Evolutionary conservation across 1,139 yeast genomes (phyloP).

Genomic region (Debaryomyces subglobosus): DNA sequence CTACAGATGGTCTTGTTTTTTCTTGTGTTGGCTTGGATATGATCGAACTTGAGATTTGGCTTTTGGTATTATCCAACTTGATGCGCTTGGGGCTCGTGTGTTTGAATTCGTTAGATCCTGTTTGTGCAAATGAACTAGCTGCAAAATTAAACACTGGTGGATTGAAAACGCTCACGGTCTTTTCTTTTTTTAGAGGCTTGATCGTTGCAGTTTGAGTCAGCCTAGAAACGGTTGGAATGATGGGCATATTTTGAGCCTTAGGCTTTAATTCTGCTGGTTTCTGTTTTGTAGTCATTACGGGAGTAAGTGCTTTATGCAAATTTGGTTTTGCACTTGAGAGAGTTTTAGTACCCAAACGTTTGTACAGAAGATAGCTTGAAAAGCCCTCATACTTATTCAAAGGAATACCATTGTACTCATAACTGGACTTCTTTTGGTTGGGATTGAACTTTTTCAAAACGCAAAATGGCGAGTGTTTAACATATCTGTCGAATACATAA

Average conservation of each 20-base stretch:
- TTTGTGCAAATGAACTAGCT: neutral
- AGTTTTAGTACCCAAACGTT: neutral
- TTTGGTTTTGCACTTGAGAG: conserved; percentile 1
- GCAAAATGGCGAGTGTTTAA: conserved; percentile 24
- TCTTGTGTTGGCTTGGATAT: neutral
- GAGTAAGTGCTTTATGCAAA: neutral
- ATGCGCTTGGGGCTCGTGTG: conserved; percentile 1
- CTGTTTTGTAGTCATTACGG: neutral
- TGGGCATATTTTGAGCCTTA: neutral
- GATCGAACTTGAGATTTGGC: neutral
- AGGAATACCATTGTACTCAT: conserved; percentile 18
- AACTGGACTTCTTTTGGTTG: conserved; percentile 9
- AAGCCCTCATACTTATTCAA: conserved; percentile 22
- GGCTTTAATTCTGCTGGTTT: neutral
- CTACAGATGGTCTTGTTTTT: neutral
- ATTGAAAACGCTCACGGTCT: neutral
- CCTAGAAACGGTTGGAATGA: neutral
- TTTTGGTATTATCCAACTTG: neutral
- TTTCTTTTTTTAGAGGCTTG: neutral
- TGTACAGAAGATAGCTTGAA: conserved; percentile 15
- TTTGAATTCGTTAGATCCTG: neutral
- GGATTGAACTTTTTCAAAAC: conserved; percentile 15
- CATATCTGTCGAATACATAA: conserved; percentile 26
- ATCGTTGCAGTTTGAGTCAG: conserved; percentile 4
- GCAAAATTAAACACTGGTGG: conserved; percentile 5